Evolutionary conservation across 1,139 yeast genomes (phyloP).

Genomic region (Magnusiomyces paraingens): DNA sequence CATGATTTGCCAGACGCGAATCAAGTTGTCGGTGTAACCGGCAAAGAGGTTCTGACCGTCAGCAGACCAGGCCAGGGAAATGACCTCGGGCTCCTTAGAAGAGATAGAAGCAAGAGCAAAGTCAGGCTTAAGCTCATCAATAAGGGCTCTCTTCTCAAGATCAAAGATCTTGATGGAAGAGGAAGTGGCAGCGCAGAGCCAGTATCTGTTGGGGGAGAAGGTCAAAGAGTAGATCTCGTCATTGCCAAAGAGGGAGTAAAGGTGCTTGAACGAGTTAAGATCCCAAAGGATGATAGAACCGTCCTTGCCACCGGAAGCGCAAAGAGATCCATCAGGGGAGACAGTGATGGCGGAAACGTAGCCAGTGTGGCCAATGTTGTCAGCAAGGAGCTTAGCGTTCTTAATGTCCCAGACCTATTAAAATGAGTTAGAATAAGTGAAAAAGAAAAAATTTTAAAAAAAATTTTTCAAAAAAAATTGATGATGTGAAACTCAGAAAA

Average conservation of each 20-base stretch:
- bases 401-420: conserved; percentile 88
- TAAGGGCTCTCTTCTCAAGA: conserved; percentile 91
- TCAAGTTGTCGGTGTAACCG: conserved; percentile 99
- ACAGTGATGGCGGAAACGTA: conserved; percentile 96
- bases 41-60: conserved; percentile 99
- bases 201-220: conserved; percentile 99
- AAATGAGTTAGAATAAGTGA: conserved; percentile 35
- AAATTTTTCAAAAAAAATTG: not conserved
- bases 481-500: conserved; percentile 59
- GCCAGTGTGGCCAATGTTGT: conserved; percentile 99
- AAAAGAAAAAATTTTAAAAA: not conserved
- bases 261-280: conserved; percentile 78
- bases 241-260: conserved; percentile 93
- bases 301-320: conserved; percentile 99
- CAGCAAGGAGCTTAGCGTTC: conserved; percentile 86
- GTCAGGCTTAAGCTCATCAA: conserved; percentile 99
- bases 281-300: conserved; percentile 99
- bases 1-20: conserved; percentile 99
- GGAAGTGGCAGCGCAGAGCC: conserved; percentile 99
- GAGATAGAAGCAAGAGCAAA: conserved; percentile 74
- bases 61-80: conserved; percentile 99
- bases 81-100: conserved; percentile 97
- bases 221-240: conserved; percentile 98
- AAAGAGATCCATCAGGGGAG: conserved; percentile 99
- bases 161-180: conserved; percentile 98